Conservation (phyloP, 2,329 filamentous ascomycete species). For the Colletotrichum cordylinicola region DNA sequence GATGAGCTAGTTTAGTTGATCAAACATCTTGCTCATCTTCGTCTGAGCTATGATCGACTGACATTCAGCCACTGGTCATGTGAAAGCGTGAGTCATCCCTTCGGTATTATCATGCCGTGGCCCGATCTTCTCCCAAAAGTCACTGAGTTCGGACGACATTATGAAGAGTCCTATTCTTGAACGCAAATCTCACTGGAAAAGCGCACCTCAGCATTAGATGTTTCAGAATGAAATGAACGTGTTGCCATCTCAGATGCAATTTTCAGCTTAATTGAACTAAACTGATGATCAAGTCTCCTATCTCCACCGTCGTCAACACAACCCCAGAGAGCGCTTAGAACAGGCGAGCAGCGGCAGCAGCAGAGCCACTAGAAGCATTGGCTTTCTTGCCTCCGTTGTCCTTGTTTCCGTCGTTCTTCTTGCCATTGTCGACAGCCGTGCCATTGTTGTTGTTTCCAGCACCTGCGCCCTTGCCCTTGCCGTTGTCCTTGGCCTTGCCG, state of each 20-base stretch:
- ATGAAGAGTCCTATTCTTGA: background rate
- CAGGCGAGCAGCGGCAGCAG: background rate
- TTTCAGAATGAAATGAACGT: background rate
- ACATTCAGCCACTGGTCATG: background rate
- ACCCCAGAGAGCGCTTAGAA: background rate
- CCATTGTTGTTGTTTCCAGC: background rate
- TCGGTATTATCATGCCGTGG: background rate
- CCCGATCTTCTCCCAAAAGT: background rate
- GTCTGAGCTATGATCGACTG: background rate
- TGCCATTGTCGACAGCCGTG: background rate
- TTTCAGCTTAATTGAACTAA: background rate
- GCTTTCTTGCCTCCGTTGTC: background rate
- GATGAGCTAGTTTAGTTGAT: background rate
- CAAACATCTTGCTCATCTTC: background rate
- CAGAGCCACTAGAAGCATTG: background rate
- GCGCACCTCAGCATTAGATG: accelerated
- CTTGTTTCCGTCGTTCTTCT: background rate
- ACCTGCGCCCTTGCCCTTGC: background rate
- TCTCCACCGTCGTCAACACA: background rate
- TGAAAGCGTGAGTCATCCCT: background rate
- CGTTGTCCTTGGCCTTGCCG: background rate
- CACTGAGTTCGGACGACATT: background rate
- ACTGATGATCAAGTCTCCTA: background rate
- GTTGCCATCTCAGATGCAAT: background rate
- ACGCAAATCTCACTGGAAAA: background rate